Evolutionary conservation across 768 basidiomycete species (phyloP).

Genomic region (Leucosporidium yakuticum): DNA sequence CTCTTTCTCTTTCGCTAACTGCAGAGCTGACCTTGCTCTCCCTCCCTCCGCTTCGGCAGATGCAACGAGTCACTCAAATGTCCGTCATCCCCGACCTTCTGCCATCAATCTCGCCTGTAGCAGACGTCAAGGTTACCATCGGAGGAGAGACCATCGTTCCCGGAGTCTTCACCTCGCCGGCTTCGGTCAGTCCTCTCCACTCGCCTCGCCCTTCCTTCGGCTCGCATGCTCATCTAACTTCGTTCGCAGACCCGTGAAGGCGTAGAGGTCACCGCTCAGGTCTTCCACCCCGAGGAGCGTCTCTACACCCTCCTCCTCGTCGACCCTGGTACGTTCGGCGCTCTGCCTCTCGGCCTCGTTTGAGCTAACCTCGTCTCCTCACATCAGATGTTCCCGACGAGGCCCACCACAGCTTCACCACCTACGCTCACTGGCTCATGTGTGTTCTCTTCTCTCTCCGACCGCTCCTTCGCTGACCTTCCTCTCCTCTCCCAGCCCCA

Average conservation of each 20-base stretch:
- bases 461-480: neutral
- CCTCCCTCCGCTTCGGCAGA: conserved; percentile 48
- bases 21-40: neutral
- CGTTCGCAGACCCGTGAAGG: conserved; percentile 47
- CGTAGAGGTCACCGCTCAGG: conserved; percentile 63
- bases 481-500: conserved; percentile 54
- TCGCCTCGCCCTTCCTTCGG: neutral
- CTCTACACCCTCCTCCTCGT: conserved; percentile 84
- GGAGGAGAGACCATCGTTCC: conserved; percentile 53
- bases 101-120: conserved; percentile 60
- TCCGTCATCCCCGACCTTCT: conserved; percentile 81
- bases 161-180: conserved; percentile 60
- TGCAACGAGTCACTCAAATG: conserved; percentile 92
- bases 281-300: conserved; percentile 72
- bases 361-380: conserved; percentile 11
- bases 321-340: conserved; percentile 60
- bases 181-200: conserved; percentile 52
- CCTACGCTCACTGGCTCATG: conserved; percentile 82
- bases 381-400: conserved; percentile 72
- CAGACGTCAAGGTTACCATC: conserved; percentile 66
- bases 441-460: conserved; percentile 44
- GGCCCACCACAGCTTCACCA: conserved; percentile 57
- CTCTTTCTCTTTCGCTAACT: neutral
- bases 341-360: conserved; percentile 4
- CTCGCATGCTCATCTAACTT: neutral